Percentiles rank a stretch among this genome's conserved stretches.
Conservation (phyloP, 2,329 filamentous ascomycete species). For the Penicillium thymicola region DNA sequence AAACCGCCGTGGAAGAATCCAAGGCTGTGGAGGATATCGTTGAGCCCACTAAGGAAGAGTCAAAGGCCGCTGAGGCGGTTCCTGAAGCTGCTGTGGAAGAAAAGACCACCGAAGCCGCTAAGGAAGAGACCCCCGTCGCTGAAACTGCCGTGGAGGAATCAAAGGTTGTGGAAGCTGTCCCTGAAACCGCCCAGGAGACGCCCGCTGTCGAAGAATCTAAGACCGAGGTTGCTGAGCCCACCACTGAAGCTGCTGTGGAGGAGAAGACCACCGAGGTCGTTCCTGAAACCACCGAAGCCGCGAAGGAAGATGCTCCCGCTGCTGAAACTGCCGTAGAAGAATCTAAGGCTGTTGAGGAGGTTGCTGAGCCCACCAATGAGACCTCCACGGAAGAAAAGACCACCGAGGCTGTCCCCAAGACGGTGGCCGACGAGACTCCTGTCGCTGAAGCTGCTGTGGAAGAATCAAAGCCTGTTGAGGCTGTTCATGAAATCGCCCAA, state of each 20-base stretch:
- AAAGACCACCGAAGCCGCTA: not conserved
- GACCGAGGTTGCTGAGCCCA: not conserved
- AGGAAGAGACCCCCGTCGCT: conserved; percentile 4
- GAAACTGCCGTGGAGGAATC: conserved; percentile 7
- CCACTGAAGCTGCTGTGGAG: conserved; percentile 3
- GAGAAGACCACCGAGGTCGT: not conserved
- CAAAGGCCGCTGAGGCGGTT: not conserved
- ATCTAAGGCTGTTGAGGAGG: not conserved
- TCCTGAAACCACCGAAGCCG: not conserved
- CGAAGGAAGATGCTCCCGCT: conserved; percentile 4
- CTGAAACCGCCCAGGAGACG: not conserved
- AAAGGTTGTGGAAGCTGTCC: not conserved
- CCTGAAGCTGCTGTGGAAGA: conserved; percentile 7
- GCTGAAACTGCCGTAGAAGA: conserved; percentile 7
- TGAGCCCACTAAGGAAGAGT: not conserved
- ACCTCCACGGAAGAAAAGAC: not conserved
- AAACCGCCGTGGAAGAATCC: conserved; percentile 6
- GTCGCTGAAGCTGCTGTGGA: not conserved
- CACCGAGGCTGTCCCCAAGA: conserved; percentile 1
- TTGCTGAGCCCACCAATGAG: not conserved
- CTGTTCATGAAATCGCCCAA: conserved; percentile 6
- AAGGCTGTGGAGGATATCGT: not conserved
- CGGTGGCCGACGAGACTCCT: conserved; percentile 1
- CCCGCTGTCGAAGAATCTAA: not conserved
- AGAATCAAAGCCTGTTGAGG: not conserved